Evolutionary conservation across 1,284 basidiomycete genomes (phyloP).

Genomic region (Malassezia brasiliensis): DNA sequence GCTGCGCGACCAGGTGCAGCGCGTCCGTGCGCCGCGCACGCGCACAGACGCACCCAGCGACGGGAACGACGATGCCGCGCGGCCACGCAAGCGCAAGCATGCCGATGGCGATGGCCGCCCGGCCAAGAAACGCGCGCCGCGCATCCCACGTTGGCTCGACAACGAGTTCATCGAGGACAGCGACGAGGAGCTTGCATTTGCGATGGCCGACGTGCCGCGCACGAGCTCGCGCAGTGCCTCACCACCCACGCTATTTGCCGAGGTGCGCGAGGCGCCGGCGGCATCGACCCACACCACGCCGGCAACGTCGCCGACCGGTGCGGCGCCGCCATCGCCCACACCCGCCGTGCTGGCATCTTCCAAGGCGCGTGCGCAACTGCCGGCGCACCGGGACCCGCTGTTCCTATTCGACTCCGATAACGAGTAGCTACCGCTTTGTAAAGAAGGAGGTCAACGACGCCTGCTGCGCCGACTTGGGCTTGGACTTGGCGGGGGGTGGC

Average conservation of each 20-base stretch:
- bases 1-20: conserved; percentile 26
- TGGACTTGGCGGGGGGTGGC: background rate
- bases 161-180: conserved; percentile 42
- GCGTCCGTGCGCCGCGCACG: conserved; percentile 21
- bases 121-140: conserved; percentile 13
- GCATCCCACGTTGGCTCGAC: conserved; percentile 21
- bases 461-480: conserved; percentile 5
- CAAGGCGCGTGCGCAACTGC: background rate
- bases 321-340: background rate
- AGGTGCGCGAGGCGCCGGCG: background rate
- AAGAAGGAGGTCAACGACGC: conserved; percentile 15
- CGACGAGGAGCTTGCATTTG: conserved; percentile 38
- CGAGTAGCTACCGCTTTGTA: conserved; percentile 7
- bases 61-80: background rate
- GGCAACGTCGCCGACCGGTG: background rate
- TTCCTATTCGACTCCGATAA: conserved; percentile 3
- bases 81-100: conserved; percentile 8
- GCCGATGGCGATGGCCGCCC: conserved; percentile 13
- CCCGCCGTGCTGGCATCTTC: background rate
- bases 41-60: background rate
- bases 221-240: conserved; percentile 1
- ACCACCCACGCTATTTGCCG: background rate
- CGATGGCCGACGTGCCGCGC: conserved; percentile 7
- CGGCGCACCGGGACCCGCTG: background rate
- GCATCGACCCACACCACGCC: background rate